Evolutionary conservation across 495 filamentous ascomycete species (phyloP), one percentile per base, ranked within the genome.

Genomic region (Jackrogersella minutella): DNA sequence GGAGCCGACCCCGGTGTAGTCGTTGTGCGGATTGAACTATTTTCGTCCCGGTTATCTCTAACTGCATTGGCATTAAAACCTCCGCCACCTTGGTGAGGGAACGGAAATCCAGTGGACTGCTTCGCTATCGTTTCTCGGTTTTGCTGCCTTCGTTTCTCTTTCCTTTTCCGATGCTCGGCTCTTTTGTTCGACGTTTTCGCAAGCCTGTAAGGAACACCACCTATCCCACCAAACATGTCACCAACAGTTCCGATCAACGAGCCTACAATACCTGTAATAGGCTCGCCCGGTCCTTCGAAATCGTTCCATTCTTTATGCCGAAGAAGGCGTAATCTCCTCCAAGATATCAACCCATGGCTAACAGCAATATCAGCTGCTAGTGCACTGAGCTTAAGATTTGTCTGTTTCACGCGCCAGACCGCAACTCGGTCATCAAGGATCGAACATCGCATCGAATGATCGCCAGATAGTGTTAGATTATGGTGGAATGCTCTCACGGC

Each of bases 291-390:
- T 0, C 90, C 90, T 55, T 90, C 88, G 62, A 91, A 92, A 68
- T 92, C 90, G 60, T 91, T 91, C 89, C 89, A 93, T 63, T 91
- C 88, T 31, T 82, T 82, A 60, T 91, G 88, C 28, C 90, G 78
- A 2, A 89, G 66, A 16, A 91, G 76, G 39, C 85, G 80, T n/a
- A 96, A 74, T 53, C 88, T 84, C 44, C 84, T 84, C 83, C 85
- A 88, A 17, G 82, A 80, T 37, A 93, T 70, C 49, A 84, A 81
- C 36, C 83, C 81, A 63, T 80, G 78, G 50, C 86, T 76, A 0
- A 90, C 82, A 2, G 90, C 71, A 7, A 91, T 61, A 50, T 90
- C 81, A 0, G 90, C 90, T 0, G 90, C 92, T 21, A 92, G 53
- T 0, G 89, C 80, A 44, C 84, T 88, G 1, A 96, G 72, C 43